phyloP scores from a whole-genome alignment of 345 rosid species.

The Aquilaria malaccensis region DNA sequence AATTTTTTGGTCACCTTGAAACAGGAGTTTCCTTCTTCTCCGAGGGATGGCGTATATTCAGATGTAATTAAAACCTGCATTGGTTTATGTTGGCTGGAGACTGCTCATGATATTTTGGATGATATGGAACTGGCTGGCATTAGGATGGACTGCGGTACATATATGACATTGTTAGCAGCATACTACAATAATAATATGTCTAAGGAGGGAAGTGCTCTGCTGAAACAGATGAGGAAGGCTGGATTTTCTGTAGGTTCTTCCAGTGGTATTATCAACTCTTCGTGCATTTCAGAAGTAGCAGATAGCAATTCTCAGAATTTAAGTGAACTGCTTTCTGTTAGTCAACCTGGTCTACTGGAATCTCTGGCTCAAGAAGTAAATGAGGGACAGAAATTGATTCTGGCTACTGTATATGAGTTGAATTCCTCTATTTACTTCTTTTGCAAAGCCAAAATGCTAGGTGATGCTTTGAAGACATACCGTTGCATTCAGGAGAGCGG shows the following conservation, averaged over 20 bases:
- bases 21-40: slow-evolving; percentile 12
- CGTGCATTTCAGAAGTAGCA: slow-evolving; percentile 18
- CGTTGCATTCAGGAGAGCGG: slow-evolving; percentile 46
- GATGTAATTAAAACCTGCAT: slow-evolving; percentile 58
- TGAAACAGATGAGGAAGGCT: slow-evolving; percentile 44
- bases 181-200: slow-evolving; percentile 44
- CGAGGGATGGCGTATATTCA: slow-evolving; percentile 29
- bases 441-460: slow-evolving; percentile 79
- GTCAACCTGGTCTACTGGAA: slow-evolving; percentile 31
- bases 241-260: slow-evolving; percentile 32
- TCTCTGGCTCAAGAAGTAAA: slow-evolving; percentile 35
- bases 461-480: slow-evolving; percentile 53
- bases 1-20: slow-evolving; percentile 38
- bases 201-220: slow-evolving; percentile 56
- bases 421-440: slow-evolving; percentile 76
- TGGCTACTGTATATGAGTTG: slow-evolving; percentile 38
- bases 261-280: slow-evolving; percentile 20
- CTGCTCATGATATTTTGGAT: slow-evolving; percentile 89
- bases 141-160: slow-evolving; percentile 26
- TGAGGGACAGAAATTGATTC: slow-evolving; percentile 25
- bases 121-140: slow-evolving; percentile 50
- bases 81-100: slow-evolving; percentile 57
- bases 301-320: slow-evolving; percentile 17
- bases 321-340: slow-evolving; percentile 8
- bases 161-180: slow-evolving; percentile 42